Base-by-base conservation (phyloP, 495 filamentous ascomycete genomes). In the Thozetella sp. region DNA sequence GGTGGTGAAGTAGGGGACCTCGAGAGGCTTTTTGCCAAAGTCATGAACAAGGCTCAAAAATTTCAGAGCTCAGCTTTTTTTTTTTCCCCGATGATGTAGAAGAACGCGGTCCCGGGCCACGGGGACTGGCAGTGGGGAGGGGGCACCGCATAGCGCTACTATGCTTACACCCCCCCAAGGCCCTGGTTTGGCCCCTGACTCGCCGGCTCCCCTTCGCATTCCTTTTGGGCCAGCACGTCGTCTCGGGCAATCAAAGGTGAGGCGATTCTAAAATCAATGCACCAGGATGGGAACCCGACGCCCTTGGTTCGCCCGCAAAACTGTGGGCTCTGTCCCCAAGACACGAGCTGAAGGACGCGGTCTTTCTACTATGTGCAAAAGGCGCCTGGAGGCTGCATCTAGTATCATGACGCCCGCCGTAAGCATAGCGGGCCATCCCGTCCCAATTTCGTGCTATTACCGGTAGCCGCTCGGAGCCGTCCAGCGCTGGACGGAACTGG, bases 11-110 rank as follows among this genome's bases (percentile, higher is more conserved):
- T 20, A 15, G 43, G 43, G 43, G n/a, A 20, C 6, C 9, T 37
- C 9, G 30, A 37, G 17, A 37, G 30, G 30, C 9, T 6, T 9
- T 37, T 37, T 37, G 30, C 9, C 30, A 6, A 48, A 3, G 20
- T 10, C 43, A 48, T 9, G 4, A 15, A 48, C 30, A 37, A 9
- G 12, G n/a, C 9, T 9, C 43, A 48, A 48, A 48, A 10, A 15
- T 48, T 48, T 48, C 2, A 30, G 13, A 56, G 34, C 40, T 56
- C 43, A 15, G 37, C 25, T 64, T 62, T 67, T 66, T 59, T 64
- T 65, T 65, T 52, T 25, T 22, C 22, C 20, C 17, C 55, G n/a
- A 62, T 63, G 63, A 67, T 70, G 67, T 60, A 50, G 64, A 56
- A 54, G 24, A 43, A 40, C 22, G 62, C 64, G 55, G 60, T 43